A percentile compares a stretch with the other conserved stretches of the same genome.
phyloP scores from a whole-genome alignment of 2,329 filamentous ascomycete genomes.

The Tolypocladium paradoxum region DNA sequence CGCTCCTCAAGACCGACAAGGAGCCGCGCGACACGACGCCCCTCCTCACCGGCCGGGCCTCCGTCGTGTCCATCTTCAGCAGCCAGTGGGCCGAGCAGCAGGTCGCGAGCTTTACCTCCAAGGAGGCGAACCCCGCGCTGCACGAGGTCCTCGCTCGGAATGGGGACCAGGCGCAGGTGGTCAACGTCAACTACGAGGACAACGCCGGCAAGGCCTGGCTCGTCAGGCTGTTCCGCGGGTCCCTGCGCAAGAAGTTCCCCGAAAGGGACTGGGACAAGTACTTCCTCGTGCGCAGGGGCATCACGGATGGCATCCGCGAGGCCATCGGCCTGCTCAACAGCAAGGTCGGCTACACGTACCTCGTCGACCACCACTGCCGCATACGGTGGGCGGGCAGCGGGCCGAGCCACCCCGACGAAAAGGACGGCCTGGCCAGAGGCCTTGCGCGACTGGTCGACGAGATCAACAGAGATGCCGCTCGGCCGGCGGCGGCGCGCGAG shows the following conservation, averaged over 20 bases:
- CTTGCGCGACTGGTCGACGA: slow-evolving; percentile 53
- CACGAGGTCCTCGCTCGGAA: slow-evolving; percentile 46
- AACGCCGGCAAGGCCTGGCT: slow-evolving; percentile 57
- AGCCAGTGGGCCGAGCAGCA: slow-evolving; percentile 80
- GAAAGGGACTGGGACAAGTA: slow-evolving; percentile 48
- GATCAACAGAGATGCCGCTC: slow-evolving; percentile 26
- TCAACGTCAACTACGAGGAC: slow-evolving; percentile 84
- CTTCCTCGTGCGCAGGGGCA: slow-evolving; percentile 47
- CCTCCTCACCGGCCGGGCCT: slow-evolving; percentile 60
- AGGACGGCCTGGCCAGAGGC: slow-evolving; percentile 53
- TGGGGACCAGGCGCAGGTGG: slow-evolving; percentile 53
- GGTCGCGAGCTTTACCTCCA: slow-evolving; percentile 58
- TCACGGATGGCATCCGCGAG: slow-evolving; percentile 52
- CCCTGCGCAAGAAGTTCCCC: slow-evolving; percentile 37
- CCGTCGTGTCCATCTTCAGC: slow-evolving; percentile 72
- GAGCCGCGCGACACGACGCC: slow-evolving; percentile 60
- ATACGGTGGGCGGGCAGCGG: slow-evolving; percentile 93
- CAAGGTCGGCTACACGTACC: slow-evolving; percentile 88
- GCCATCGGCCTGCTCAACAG: slow-evolving; percentile 66
- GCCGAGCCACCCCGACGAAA: slow-evolving; percentile 52
- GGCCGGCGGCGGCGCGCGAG: slow-evolving; percentile 23
- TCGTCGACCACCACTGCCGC: slow-evolving; percentile 76
- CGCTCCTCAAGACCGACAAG: slow-evolving; percentile 48
- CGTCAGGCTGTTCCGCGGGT: slow-evolving; percentile 44
- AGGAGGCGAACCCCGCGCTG: slow-evolving; percentile 58